phyloP scores from a whole-genome alignment of 305 asterid genomes.

The Fraxinus floribunda region DNA sequence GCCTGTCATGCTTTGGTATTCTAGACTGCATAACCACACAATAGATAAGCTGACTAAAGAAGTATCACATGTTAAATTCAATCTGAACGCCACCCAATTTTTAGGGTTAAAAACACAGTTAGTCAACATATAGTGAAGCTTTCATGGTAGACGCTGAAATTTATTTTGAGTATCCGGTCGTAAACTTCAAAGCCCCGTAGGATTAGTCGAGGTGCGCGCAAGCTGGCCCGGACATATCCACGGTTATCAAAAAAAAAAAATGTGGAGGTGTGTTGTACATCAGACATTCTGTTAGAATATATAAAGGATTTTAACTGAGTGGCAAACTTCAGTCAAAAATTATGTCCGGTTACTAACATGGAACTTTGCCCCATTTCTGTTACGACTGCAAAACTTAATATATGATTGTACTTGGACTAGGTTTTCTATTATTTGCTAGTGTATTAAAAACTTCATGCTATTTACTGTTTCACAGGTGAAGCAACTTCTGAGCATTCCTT shows the following conservation, averaged over 20 bases:
- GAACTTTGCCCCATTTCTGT: neutral
- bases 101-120: neutral
- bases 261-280: neutral
- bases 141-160: neutral
- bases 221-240: too few species aligned
- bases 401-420: neutral
- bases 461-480: conserved; percentile 43
- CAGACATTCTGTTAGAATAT: neutral
- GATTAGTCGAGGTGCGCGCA: too few species aligned
- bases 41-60: neutral
- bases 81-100: neutral
- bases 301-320: neutral
- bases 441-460: neutral
- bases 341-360: neutral
- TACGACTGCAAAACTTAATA: neutral
- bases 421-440: neutral
- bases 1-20: neutral
- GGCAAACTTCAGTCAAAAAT: neutral
- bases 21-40: neutral
- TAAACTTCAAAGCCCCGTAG: too few species aligned
- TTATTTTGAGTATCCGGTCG: neutral
- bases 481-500: conserved; percentile 53
- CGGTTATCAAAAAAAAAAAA: neutral
- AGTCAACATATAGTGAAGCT: neutral
- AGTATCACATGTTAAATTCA: neutral